These are phyloP conservation scores for Perkinsus olseni DNA, from an alignment of 169 alveolate genomes.

Conservation along the genomic window DNA sequence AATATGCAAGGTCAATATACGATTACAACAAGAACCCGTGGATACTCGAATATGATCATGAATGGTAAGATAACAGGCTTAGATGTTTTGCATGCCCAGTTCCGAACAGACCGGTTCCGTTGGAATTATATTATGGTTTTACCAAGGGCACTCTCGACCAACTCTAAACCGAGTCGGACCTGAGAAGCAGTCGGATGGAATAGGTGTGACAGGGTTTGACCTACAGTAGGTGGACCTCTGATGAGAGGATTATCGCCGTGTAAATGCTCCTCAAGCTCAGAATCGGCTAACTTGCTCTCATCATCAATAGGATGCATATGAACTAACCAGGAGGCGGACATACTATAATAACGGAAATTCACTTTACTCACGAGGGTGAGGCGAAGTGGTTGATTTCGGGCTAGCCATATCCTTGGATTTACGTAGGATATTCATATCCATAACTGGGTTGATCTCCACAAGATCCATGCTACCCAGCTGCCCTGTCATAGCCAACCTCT, in stretches of 20 bases:
- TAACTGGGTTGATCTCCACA: slow-evolving; percentile 13
- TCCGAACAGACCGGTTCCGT: too few relatives aligned
- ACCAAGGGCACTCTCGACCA: not conserved
- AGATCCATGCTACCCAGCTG: slow-evolving; percentile 8
- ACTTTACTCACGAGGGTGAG: not conserved
- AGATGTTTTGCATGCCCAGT: too few relatives aligned
- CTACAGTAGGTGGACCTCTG: not conserved
- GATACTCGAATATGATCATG: too few relatives aligned
- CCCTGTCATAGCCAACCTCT: slow-evolving; percentile 9
- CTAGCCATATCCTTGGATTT: not conserved
- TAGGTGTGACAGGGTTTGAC: not conserved
- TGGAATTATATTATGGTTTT: not conserved
- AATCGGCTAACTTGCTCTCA: not conserved
- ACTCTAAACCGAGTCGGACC: not conserved
- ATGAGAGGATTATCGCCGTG: not conserved
- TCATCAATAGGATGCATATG: not conserved
- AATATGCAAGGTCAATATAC: too few relatives aligned
- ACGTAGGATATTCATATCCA: not conserved
- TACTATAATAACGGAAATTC: too few relatives aligned
- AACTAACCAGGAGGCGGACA: not conserved
- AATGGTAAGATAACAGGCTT: too few relatives aligned
- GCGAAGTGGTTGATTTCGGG: not conserved
- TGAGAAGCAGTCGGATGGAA: not conserved
- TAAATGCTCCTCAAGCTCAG: not conserved
- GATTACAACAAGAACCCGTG: too few relatives aligned